Percentiles rank a stretch among this genome's conserved stretches.
These are phyloP conservation scores for Pholiota conissans DNA, from an alignment of 768 basidiomycete genomes.

Conservation along the genomic window DNA sequence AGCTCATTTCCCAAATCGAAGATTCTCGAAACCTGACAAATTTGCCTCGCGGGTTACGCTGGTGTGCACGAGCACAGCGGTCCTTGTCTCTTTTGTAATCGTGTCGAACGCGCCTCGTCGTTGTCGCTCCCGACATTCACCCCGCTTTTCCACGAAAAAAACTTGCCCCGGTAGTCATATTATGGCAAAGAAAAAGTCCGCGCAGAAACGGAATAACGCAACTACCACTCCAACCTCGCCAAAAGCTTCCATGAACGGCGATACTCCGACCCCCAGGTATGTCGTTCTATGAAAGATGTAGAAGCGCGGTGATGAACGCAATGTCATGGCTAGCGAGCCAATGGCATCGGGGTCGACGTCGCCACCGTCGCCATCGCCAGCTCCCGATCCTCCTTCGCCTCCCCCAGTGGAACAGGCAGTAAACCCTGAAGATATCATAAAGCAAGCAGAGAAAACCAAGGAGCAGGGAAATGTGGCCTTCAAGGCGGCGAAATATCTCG, in stretches of 20 bases:
- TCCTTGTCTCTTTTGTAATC: background rate
- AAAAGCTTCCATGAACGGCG: constrained; percentile 11
- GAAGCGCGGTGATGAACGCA: background rate
- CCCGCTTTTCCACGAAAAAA: background rate
- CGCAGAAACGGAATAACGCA: constrained; percentile 14
- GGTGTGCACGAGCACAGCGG: background rate
- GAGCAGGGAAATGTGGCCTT: constrained; percentile 78
- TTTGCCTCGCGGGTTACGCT: background rate
- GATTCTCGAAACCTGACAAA: constrained; percentile 12
- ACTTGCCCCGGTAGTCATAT: background rate
- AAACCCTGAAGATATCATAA: constrained; percentile 35
- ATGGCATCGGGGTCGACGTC: constrained; percentile 20
- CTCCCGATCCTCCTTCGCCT: constrained; percentile 18
- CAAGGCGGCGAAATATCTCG: constrained; percentile 60
- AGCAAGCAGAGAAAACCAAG: constrained; percentile 63
- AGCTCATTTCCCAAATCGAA: constrained; percentile 14
- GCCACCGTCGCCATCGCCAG: constrained; percentile 15
- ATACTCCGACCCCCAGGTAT: background rate
- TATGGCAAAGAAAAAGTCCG: constrained; percentile 9
- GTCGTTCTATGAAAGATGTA: background rate
- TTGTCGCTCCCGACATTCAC: background rate
- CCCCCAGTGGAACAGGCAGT: constrained; percentile 25
- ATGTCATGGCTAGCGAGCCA: constrained; percentile 5
- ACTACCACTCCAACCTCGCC: background rate
- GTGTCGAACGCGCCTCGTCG: background rate